Evolutionary conservation across 257 asterid genomes (phyloP).

Genomic region (Solanum etuberosum): DNA sequence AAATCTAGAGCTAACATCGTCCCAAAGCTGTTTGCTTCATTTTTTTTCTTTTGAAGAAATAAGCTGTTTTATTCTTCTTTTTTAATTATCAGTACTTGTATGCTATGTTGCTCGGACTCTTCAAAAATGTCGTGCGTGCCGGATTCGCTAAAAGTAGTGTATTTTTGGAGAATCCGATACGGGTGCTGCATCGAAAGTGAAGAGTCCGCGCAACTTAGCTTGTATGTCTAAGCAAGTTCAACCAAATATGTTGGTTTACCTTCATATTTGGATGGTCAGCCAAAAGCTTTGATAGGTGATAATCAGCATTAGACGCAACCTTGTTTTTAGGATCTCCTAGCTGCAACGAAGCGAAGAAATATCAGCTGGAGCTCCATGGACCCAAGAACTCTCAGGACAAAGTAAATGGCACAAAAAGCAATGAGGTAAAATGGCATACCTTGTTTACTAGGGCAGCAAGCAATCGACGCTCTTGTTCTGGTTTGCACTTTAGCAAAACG

Average conservation of each 20-base stretch:
- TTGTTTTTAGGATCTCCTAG: conserved; percentile 95
- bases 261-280: conserved; percentile 97
- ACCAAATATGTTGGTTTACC: conserved; percentile 29
- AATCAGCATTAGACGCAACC: conserved; percentile 95
- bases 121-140: too few relatives aligned
- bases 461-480: conserved; percentile 87
- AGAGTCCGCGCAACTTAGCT: too few relatives aligned
- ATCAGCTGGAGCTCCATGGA: background rate
- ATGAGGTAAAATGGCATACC: conserved; percentile 21
- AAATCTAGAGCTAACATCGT: background rate
- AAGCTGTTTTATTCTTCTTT: background rate
- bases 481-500: conserved; percentile 72
- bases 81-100: background rate
- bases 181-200: too few relatives aligned
- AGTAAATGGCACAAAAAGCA: background rate
- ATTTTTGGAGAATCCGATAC: too few relatives aligned
- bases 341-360: conserved; percentile 31
- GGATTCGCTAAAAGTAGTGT: too few relatives aligned
- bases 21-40: background rate
- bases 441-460: conserved; percentile 85
- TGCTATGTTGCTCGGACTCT: too few relatives aligned
- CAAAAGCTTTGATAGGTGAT: conserved; percentile 77
- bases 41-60: background rate
- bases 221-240: background rate
- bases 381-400: background rate